phyloP scores from a whole-genome alignment of 1,139 yeast species.

The Pichia sp. region DNA sequence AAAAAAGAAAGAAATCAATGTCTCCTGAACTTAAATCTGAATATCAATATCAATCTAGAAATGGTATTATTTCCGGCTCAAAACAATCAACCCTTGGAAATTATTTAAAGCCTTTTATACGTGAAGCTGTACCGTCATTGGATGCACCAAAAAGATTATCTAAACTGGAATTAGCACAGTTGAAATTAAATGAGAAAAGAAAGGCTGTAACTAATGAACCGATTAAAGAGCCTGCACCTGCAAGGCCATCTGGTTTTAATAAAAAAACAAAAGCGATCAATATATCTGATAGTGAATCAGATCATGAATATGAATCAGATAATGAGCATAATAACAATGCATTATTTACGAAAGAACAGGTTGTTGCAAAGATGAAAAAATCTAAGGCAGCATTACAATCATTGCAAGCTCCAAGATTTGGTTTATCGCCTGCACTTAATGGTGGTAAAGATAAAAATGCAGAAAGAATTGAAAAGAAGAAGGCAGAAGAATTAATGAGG shows the following conservation, averaged over 20 bases:
- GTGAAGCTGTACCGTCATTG: constrained; percentile 10
- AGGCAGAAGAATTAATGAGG: constrained; percentile 75
- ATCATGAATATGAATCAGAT: constrained; percentile 19
- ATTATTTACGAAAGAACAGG: constrained; percentile 28
- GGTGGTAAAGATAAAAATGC: constrained; percentile 9
- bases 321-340: constrained; percentile 25
- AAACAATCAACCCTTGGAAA: constrained; percentile 28
- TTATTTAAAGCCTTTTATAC: constrained; percentile 17
- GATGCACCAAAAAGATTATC: constrained; percentile 24
- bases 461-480: constrained; percentile 36
- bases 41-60: constrained; percentile 14
- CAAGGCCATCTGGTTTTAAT: constrained; percentile 84
- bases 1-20: constrained; percentile 27
- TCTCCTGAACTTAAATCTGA: constrained; percentile 19
- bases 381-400: constrained; percentile 25
- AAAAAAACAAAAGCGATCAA: constrained; percentile 18
- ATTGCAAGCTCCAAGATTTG: constrained; percentile 18
- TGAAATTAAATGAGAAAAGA: constrained; percentile 34
- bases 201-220: constrained; percentile 14
- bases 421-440: background rate
- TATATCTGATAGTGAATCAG: constrained; percentile 20
- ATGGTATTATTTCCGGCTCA: too few relatives aligned
- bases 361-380: constrained; percentile 26
- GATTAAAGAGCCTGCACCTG: constrained; percentile 47
- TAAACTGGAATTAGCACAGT: constrained; percentile 29